Percentiles rank a stretch among this genome's conserved stretches.
Conservation (phyloP, 2,329 filamentous ascomycete genomes). For the Didymellaceae sp. region DNA sequence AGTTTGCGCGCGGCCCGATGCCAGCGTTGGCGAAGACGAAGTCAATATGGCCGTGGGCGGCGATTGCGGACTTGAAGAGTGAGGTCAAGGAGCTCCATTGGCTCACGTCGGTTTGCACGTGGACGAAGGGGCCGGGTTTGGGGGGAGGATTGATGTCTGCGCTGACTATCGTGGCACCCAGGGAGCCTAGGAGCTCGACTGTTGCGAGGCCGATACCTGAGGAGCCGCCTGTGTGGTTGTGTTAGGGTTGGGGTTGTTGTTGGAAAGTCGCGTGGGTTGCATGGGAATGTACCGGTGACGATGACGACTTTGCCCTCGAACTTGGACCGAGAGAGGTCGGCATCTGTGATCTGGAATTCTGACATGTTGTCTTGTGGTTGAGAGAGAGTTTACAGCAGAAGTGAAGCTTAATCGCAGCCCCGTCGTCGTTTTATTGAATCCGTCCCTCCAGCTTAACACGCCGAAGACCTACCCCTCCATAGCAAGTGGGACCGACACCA, state of each 20-base stretch:
- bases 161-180: conserved; percentile 62
- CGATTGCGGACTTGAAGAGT: conserved; percentile 60
- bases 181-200: conserved; percentile 56
- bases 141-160: conserved; percentile 58
- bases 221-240: conserved; percentile 54
- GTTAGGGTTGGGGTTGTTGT: neutral
- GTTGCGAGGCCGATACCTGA: conserved; percentile 67
- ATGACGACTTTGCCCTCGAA: conserved; percentile 31
- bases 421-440: too few species aligned
- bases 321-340: conserved; percentile 24
- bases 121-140: conserved; percentile 30
- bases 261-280: neutral
- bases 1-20: conserved; percentile 56
- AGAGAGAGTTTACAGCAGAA: neutral
- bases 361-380: conserved; percentile 19
- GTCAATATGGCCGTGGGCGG: conserved; percentile 53
- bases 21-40: conserved; percentile 64
- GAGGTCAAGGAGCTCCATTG: conserved; percentile 58
- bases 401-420: neutral
- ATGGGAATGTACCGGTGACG: conserved; percentile 22
- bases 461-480: neutral
- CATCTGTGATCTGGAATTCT: conserved; percentile 30
- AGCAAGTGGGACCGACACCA: conserved; percentile 6
- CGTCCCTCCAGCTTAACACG: neutral
- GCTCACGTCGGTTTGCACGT: conserved; percentile 52